These are phyloP conservation scores for Aotearoamyces nothofagi DNA, from an alignment of 2,329 filamentous ascomycete species.

Conservation along the genomic window DNA sequence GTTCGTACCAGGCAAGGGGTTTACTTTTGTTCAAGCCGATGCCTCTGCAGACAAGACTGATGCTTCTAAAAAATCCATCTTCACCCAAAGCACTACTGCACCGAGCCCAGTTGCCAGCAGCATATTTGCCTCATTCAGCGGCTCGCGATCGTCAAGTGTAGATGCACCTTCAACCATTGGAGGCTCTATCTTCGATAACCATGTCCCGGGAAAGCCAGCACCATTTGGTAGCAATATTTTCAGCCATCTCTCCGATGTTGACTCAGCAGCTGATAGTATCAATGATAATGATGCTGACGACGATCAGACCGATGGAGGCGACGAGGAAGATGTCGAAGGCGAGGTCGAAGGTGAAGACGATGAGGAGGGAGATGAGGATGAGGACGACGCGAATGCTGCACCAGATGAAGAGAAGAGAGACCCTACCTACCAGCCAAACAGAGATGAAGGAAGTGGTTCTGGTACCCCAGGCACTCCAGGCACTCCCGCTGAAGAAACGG, in stretches of 20 bases:
- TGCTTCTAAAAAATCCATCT: slow-evolving; percentile 1
- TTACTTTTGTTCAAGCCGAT: slow-evolving; percentile 5
- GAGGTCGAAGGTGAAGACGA: slow-evolving; percentile 28
- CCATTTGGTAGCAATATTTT: slow-evolving; percentile 35
- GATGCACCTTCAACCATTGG: slow-evolving; percentile 8
- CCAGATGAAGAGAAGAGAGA: slow-evolving; percentile 16
- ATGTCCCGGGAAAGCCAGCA: slow-evolving; percentile 9
- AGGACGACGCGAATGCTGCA: slow-evolving; percentile 27
- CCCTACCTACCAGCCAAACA: slow-evolving; percentile 8
- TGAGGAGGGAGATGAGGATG: slow-evolving; percentile 26
- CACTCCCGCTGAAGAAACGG: slow-evolving; percentile 13
- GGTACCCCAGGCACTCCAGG: slow-evolving; percentile 8
- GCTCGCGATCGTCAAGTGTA: slow-evolving; percentile 14
- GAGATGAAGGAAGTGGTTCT: slow-evolving; percentile 6
- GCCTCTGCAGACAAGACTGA: not conserved
- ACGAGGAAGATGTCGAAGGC: slow-evolving; percentile 27
- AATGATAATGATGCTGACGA: slow-evolving; percentile 26
- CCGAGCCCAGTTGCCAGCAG: slow-evolving; percentile 5
- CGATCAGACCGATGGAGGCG: slow-evolving; percentile 23
- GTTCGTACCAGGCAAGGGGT: slow-evolving; percentile 9
- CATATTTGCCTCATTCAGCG: slow-evolving; percentile 11
- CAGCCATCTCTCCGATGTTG: slow-evolving; percentile 40
- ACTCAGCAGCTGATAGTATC: slow-evolving; percentile 37
- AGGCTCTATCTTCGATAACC: slow-evolving; percentile 14
- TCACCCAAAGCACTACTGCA: not conserved